These are phyloP conservation scores for Conticribra weissflogii DNA, from an alignment of 108 stramenopile genomes.

Conservation along the genomic window DNA sequence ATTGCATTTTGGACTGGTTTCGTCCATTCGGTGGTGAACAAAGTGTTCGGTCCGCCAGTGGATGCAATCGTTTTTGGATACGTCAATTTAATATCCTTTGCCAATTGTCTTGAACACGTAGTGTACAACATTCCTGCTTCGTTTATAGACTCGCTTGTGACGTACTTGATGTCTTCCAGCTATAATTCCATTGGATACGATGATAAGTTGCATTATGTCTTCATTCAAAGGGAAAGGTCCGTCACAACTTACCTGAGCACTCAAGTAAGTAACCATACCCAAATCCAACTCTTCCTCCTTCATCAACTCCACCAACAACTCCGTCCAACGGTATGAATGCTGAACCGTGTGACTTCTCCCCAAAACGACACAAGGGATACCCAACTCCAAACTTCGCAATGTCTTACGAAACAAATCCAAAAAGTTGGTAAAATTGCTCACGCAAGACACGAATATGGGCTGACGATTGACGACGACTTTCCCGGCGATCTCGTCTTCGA, in stretches of 20 bases:
- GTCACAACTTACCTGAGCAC: no score
- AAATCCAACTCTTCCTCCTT: slow-evolving; percentile 65
- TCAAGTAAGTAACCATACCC: slow-evolving; percentile 77
- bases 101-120: slow-evolving; percentile 73
- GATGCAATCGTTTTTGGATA: slow-evolving; percentile 78
- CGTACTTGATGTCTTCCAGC: slow-evolving; percentile 74
- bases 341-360: slow-evolving; percentile 76
- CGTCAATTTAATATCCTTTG: slow-evolving; percentile 61
- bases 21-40: slow-evolving; percentile 69
- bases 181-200: no score
- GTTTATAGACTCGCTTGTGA: slow-evolving; percentile 51
- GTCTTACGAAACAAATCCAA: slow-evolving; percentile 88
- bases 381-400: slow-evolving; percentile 75
- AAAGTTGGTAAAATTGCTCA: slow-evolving; percentile 89
- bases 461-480: slow-evolving; percentile 58
- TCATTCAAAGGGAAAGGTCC: no score
- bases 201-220: no score
- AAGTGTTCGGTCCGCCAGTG: slow-evolving; percentile 91
- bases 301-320: slow-evolving; percentile 55
- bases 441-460: slow-evolving; percentile 74
- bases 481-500: slow-evolving; percentile 57
- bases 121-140: slow-evolving; percentile 76
- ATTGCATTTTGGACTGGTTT: slow-evolving; percentile 65
- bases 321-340: slow-evolving; percentile 83
- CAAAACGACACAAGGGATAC: slow-evolving; percentile 78